Evolutionary conservation across 371 early-diverging fungal genomes (phyloP), one percentile per base, ranked within the genome.

Genomic region (Fennellomyces sp.): DNA sequence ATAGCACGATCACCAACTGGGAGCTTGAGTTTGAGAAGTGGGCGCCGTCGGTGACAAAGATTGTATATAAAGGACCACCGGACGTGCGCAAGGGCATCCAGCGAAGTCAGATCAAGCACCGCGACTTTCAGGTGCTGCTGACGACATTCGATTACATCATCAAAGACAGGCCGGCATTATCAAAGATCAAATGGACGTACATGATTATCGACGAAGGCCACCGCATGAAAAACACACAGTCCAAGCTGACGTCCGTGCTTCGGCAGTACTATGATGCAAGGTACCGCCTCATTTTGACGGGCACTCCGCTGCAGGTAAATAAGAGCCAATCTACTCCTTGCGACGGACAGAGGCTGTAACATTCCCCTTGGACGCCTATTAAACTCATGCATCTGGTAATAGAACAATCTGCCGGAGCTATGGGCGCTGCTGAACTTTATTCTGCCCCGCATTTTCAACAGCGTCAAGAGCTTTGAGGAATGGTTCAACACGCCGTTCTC

Each of bases 381-480:
- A n/a, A 31, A 58, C 23, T 47, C 15, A 30, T 26, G 8, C 55
- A 8, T 45, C 30, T 56, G 11, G 13, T n/a, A 52, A 7, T 64
- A 90, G 86, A 99, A 99, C 84, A 99, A 99, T 73, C 81, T 99
- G 25, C 95, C 94, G 15, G 99, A 99, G 76, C 73, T 99, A 51
- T 99, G 99, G 99, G 89, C 97, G 0, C 72, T 99, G 52, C 80
- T 99, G 17, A 98, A 99, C 79, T 99, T 99, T 82, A 89, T 99
- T 27, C 73, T 98, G 48, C 99, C 99, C 12, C 88, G 87, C 52
- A 92, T 98, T 50, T 99, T 99, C 83, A 92, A 96, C 69, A 95
- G 95, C 56, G 93, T 92, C 8, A 90, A 93, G 50, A 89, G 88
- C 45, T 99, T 99, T 81, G 97, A 99, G 70, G 98, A 97, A 61